Evolutionary conservation across 371 early-diverging fungal species (phyloP).

Genomic region (Mortierella sp.): DNA sequence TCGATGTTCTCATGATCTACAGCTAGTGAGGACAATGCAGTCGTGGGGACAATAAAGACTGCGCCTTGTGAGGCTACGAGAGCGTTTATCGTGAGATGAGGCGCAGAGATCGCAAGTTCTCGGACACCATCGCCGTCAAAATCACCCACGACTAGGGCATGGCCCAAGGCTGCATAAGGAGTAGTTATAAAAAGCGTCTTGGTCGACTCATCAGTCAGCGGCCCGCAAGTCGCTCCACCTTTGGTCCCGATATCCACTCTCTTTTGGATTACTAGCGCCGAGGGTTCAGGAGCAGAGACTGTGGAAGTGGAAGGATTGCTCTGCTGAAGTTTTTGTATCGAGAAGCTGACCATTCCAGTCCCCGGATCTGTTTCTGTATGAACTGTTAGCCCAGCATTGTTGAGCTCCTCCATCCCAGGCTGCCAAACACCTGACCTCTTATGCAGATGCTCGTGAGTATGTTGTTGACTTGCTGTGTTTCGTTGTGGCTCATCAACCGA

Average conservation of each 20-base stretch:
- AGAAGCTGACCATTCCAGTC: conserved; percentile 4
- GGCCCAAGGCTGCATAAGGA: conserved; percentile 71
- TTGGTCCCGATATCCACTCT: neutral
- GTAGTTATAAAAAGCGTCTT: conserved; percentile 36
- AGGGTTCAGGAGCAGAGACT: neutral
- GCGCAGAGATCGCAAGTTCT: conserved; percentile 78
- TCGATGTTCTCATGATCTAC: conserved; percentile 34
- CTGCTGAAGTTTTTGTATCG: conserved; percentile 3
- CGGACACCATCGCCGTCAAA: conserved; percentile 67
- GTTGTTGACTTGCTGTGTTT: neutral
- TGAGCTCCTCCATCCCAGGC: conserved; percentile 10
- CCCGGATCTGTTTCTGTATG: conserved; percentile 5
- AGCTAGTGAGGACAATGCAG: neutral
- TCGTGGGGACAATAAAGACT: conserved; percentile 62
- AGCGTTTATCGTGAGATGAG: conserved; percentile 54
- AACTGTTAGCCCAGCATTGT: conserved; percentile 13
- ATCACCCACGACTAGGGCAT: conserved; percentile 68
- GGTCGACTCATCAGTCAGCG: neutral
- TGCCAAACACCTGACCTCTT: neutral
- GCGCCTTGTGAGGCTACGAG: conserved; percentile 60
- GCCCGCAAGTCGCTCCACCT: neutral
- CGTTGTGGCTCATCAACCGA: too few relatives aligned
- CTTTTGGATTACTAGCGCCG: neutral
- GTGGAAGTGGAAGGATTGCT: neutral
- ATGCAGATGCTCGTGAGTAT: neutral